phyloP scores from a whole-genome alignment of 192 early-diverging fungal species.

The Coemansia sp. region DNA sequence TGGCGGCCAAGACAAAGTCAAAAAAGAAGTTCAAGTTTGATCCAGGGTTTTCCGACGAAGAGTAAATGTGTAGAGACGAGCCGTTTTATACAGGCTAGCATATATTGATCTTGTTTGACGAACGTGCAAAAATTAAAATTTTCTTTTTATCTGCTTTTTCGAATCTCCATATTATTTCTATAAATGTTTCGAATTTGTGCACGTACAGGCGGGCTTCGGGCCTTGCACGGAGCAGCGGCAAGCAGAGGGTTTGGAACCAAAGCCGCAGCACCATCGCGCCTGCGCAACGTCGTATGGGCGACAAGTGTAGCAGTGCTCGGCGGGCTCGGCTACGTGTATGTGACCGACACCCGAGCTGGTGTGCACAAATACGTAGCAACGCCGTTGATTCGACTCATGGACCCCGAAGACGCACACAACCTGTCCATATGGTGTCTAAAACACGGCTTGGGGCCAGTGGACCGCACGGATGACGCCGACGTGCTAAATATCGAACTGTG shows the following conservation, averaged over 20 bases:
- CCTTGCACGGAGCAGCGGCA: neutral
- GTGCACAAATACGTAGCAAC: constrained; percentile 65
- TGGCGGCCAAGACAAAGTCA: constrained; percentile 28
- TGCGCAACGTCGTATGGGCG: constrained; percentile 35
- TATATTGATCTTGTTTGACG: too few relatives aligned
- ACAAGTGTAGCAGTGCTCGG: constrained; percentile 34
- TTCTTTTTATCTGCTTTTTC: constrained; percentile 6
- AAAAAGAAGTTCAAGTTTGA: constrained; percentile 39
- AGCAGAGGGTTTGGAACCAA: constrained; percentile 29
- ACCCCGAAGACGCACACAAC: constrained; percentile 76
- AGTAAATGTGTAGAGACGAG: neutral
- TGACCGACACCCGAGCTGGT: constrained; percentile 71
- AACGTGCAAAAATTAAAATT: neutral
- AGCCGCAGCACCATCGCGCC: constrained; percentile 23
- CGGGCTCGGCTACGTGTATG: constrained; percentile 58
- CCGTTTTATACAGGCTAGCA: too few relatives aligned
- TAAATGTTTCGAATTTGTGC: constrained; percentile 32
- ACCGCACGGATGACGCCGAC: constrained; percentile 58
- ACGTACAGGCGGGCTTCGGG: constrained; percentile 5
- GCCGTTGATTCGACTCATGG: constrained; percentile 69
- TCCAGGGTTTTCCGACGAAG: constrained; percentile 50
- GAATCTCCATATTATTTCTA: too few relatives aligned
- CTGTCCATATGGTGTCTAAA: constrained; percentile 62
- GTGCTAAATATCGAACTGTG: constrained; percentile 65
- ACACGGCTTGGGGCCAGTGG: constrained; percentile 63